A percentile compares a stretch with the other conserved stretches of the same genome.
Evolutionary conservation across 495 filamentous ascomycete species (phyloP).

Genomic region (Penicillium arizonense): DNA sequence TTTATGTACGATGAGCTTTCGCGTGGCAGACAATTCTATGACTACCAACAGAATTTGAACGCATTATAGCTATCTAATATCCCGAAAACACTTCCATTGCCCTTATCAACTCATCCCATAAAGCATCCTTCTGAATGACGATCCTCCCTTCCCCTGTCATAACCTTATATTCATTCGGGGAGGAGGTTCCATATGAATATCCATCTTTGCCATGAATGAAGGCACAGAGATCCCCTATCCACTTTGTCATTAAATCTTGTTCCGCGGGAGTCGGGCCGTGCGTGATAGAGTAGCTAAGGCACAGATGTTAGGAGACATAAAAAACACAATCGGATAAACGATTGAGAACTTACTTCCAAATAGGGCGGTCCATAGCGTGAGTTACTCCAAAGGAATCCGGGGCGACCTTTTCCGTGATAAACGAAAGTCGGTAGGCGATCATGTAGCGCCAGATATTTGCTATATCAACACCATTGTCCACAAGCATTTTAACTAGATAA

Average conservation of each 20-base stretch:
- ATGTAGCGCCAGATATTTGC: constrained; percentile 27
- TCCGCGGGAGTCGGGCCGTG: constrained; percentile 21
- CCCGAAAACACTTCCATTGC: too few relatives aligned
- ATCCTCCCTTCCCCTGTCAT: constrained; percentile 19
- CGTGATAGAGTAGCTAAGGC: constrained; percentile 24
- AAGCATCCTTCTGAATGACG: constrained; percentile 20
- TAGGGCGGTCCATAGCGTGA: constrained; percentile 27
- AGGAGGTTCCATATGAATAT: constrained; percentile 16
- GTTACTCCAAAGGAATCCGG: constrained; percentile 21
- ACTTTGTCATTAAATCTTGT: constrained; percentile 20
- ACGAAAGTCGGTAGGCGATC: constrained; percentile 26
- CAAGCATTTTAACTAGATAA: constrained; percentile 21
- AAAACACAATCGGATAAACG: too few relatives aligned
- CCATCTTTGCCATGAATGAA: constrained; percentile 21
- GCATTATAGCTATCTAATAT: too few relatives aligned
- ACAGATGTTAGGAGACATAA: not conserved
- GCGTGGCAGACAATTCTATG: too few relatives aligned
- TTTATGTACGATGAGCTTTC: too few relatives aligned
- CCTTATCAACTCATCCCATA: constrained; percentile 12
- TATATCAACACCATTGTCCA: constrained; percentile 16
- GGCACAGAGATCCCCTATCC: constrained; percentile 24
- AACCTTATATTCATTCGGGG: constrained; percentile 25
- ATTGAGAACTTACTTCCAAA: constrained; percentile 25
- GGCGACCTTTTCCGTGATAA: constrained; percentile 25
- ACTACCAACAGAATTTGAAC: too few relatives aligned